Evolutionary conservation across 192 early-diverging fungal species (phyloP), one percentile per base, ranked within the genome.

Genomic region (Coemansia sp.): DNA sequence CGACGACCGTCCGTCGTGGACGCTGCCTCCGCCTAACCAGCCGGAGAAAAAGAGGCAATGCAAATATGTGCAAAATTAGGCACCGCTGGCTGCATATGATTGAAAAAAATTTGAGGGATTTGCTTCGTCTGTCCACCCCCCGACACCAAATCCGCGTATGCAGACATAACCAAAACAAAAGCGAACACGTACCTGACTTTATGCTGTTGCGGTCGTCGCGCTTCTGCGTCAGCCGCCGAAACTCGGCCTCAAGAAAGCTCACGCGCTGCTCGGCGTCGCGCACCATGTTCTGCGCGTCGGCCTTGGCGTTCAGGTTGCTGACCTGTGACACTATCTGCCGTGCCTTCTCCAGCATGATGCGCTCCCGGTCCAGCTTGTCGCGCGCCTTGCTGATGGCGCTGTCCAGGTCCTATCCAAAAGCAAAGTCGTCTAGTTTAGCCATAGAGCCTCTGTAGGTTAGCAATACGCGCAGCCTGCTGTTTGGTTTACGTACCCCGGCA

Each of bases 201-300:
- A 78, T 58, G 57, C 67, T 78, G 61, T 65, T 47, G 56, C 62
- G 68, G 45, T 78, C 80, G 21, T 81, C 70, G 58, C 79, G 79
- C 62, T 78, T 76, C 40, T 84, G 69, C 46, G 81, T 72, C 34
- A 90, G 47, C 29, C 79, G 82, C 44, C 74, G 72, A 40, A 85
- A 83, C 66, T 89, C 82, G 49, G 82, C 80, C 38, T 81, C 79
- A 48, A 89, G 75, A 47, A 82, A 90, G 26, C 82, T 83, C 51
- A 90, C 83, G 42, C 79, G 79, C 53, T 81, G 84, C 54, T 87
- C 82, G 25, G 79, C 71, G 32, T 88, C 83, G 42, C 60, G 67
- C 29, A 89, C 79, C 58, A 82, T 82, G 36, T 71, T 75, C 61
- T 95, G 87, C 56, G 91, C 93, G 60, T 92, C 84, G 53, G 87